Percentiles rank a stretch among this genome's conserved stretches.
phyloP scores from a whole-genome alignment of 2,329 filamentous ascomycete genomes.

The Diaporthe helianthi region DNA sequence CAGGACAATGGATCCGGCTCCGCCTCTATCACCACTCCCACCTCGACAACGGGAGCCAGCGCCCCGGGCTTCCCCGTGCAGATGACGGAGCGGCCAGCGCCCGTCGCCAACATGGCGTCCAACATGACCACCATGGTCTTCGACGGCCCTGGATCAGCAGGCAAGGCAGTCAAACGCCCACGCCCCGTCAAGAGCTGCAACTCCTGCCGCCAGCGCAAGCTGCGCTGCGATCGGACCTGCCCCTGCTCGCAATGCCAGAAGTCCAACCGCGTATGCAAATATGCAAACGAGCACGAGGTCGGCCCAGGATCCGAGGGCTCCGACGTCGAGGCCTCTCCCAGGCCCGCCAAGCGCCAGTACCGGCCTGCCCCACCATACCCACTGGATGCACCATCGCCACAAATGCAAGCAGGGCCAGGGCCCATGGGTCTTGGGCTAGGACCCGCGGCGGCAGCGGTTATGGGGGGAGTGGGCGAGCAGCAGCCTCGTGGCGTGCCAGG shows the following conservation, averaged over 20 bases:
- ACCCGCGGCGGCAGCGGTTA: not conserved
- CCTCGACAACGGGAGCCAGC: constrained; percentile 14
- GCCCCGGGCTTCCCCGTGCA: constrained; percentile 24
- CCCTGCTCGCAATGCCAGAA: constrained; percentile 66
- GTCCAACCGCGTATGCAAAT: constrained; percentile 60
- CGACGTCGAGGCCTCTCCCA: constrained; percentile 36
- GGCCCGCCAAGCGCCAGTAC: constrained; percentile 46
- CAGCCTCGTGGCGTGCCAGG: constrained; percentile 37
- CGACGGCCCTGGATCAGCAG: constrained; percentile 30
- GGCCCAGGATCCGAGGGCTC: constrained; percentile 55
- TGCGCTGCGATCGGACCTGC: constrained; percentile 62
- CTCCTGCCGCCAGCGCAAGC: constrained; percentile 64
- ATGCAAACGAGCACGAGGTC: constrained; percentile 57
- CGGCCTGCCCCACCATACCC: constrained; percentile 27
- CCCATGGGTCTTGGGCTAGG: constrained; percentile 1
- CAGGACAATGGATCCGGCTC: constrained; percentile 32
- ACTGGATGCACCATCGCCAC: constrained; percentile 24
- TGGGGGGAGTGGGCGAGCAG: constrained; percentile 30
- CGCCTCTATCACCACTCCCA: constrained; percentile 27
- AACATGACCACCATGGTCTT: constrained; percentile 36
- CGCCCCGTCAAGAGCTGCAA: constrained; percentile 64
- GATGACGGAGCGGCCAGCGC: constrained; percentile 26
- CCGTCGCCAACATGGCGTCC: constrained; percentile 33
- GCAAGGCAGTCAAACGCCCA: constrained; percentile 57
- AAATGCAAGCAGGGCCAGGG: constrained; percentile 12